Base-by-base conservation (phyloP, 805 yeast genomes). In the Nakazawaea ambrosiae region DNA sequence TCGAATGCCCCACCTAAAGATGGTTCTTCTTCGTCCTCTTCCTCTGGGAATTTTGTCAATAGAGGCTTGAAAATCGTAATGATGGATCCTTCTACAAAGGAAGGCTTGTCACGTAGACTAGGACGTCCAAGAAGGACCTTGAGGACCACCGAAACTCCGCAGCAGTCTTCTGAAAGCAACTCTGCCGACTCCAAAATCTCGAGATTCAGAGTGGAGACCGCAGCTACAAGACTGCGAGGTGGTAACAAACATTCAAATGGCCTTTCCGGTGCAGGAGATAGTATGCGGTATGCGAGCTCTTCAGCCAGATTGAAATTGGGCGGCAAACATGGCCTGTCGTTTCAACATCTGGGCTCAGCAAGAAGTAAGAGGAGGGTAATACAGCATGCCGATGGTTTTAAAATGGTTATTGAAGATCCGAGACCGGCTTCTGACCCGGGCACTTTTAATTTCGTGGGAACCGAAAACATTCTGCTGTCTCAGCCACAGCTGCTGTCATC, bases 41-140 rank as follows among this genome's bases (percentile, higher is more conserved):
- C n/a, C n/a, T n/a, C n/a, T n/a, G n/a, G n/a, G n/a, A n/a, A n/a
- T n/a, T n/a, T n/a, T n/a, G n/a, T n/a, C n/a, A n/a, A n/a, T n/a
- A n/a, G n/a, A 10, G 15, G 17, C n/a, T 27, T 37, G 35, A 40
- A 31, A 20, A 25, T 46, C 36, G 47, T 46, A 2, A 40, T 46
- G 31, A 28, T 46, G 42, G 46, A 44, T 34, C 49, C 49, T 4
- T 44, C 49, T 5, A 37, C 36, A 1, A 44, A 44, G 27, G 35
- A 36, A 17, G 44, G 44, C 3, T 33, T 38, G 27, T 36, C 45
- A 5, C 44, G 40, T 29, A 34, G 47, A 27, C 22, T 39, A 14
- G 42, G 42, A 7, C 26, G 42, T 12, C 42, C 42, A n/a, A 39
- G 30, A 23, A 25, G 26, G 1, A 20, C 29, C 4, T 9, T 39